Evolutionary conservation across 208 protist species (phyloP).

Genomic region (Lotmaria passim): DNA sequence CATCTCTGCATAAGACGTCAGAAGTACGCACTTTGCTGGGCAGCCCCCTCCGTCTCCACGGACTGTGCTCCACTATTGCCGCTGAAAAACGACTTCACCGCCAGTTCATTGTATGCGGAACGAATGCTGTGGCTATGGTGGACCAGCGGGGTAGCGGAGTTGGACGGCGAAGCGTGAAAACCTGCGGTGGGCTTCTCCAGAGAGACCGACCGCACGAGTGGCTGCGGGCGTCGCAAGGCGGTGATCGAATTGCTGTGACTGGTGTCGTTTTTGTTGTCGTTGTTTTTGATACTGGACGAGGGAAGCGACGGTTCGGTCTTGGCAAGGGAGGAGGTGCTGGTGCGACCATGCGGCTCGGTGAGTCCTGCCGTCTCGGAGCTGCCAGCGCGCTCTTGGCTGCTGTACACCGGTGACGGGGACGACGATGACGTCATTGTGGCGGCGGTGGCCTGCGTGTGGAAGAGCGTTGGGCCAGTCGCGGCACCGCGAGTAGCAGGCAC

Average conservation of each 20-base stretch:
- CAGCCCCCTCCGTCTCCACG: slow-evolving; percentile 9
- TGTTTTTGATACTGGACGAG: neutral
- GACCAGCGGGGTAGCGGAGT: too few relatives aligned
- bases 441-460: neutral
- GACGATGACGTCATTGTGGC: neutral
- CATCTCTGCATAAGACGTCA: slow-evolving; percentile 8
- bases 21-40: slow-evolving; percentile 53
- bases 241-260: neutral
- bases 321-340: slow-evolving; percentile 15
- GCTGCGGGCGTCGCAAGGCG: neutral
- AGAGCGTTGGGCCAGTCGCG: neutral
- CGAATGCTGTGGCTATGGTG: neutral
- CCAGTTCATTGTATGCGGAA: slow-evolving; percentile 22
- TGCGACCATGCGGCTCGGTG: slow-evolving; percentile 33
- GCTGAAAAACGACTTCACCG: slow-evolving; percentile 51
- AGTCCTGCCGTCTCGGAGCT: slow-evolving; percentile 33
- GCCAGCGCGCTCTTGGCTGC: slow-evolving; percentile 35
- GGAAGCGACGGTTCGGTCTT: slow-evolving; percentile 20
- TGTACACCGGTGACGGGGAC: slow-evolving; percentile 17
- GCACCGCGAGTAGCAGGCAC: too few relatives aligned
- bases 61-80: slow-evolving; percentile 15
- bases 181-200: slow-evolving; percentile 8
- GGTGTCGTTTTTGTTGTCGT: neutral
- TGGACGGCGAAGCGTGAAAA: too few relatives aligned
- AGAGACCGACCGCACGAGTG: neutral